Conservation (phyloP, 352 stramenopile species). For the Elongisporangium anandrum region DNA sequence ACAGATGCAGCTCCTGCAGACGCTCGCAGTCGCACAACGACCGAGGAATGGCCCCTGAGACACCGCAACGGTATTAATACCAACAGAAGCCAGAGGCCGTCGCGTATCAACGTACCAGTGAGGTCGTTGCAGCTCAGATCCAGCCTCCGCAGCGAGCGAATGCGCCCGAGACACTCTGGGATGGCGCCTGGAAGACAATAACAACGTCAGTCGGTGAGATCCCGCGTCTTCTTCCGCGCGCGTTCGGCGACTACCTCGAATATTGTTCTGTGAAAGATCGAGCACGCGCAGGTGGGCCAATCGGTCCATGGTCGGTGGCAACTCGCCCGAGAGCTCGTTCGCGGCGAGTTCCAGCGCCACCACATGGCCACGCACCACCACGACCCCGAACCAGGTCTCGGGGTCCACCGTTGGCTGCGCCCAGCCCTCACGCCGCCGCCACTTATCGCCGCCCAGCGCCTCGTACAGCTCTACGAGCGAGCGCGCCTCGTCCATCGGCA, state of each 20-base stretch:
- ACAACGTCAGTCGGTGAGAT: background rate
- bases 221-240: background rate
- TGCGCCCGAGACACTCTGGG: slow-evolving; percentile 40
- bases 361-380: slow-evolving; percentile 68
- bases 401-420: slow-evolving; percentile 66
- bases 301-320: slow-evolving; percentile 38
- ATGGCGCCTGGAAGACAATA: slow-evolving; percentile 35
- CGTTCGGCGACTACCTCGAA: slow-evolving; percentile 27
- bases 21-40: slow-evolving; percentile 44
- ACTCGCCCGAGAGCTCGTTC: slow-evolving; percentile 47
- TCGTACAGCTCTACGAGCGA: slow-evolving; percentile 74
- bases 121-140: slow-evolving; percentile 85
- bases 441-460: slow-evolving; percentile 59
- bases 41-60: slow-evolving; percentile 38
- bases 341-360: slow-evolving; percentile 67
- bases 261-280: slow-evolving; percentile 79
- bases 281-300: slow-evolving; percentile 68
- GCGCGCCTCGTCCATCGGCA: slow-evolving; percentile 55
- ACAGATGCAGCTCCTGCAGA: slow-evolving; percentile 73
- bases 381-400: slow-evolving; percentile 77
- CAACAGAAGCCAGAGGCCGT: too few relatives aligned
- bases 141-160: slow-evolving; percentile 47
- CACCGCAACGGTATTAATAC: too few relatives aligned
- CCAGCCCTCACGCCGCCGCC: slow-evolving; percentile 73
- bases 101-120: slow-evolving; percentile 32